Conservation (phyloP, 2,329 filamentous ascomycete genomes). For the Monilinia aucupariae region DNA sequence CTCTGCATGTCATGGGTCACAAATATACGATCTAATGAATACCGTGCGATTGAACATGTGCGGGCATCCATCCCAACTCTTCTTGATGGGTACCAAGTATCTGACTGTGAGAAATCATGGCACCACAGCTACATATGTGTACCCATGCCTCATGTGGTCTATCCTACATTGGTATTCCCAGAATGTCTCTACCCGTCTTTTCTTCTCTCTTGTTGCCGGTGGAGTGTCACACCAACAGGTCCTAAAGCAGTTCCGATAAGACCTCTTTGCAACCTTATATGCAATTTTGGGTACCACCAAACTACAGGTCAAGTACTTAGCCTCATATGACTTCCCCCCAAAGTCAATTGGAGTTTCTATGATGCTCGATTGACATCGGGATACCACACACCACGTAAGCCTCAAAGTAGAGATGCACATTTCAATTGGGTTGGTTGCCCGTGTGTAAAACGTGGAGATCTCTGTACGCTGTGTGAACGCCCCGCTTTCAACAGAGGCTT, state of each 20-base stretch:
- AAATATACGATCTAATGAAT: slow-evolving; percentile 8
- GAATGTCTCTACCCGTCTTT: slow-evolving; percentile 1
- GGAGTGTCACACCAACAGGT: slow-evolving; percentile 1
- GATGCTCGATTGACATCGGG: slow-evolving; percentile 1
- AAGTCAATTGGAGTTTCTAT: neutral
- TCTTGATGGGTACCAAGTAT: slow-evolving; percentile 5
- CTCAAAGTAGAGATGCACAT: neutral
- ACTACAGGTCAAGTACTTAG: neutral
- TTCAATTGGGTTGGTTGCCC: neutral
- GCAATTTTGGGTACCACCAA: neutral
- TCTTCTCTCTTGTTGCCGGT: neutral
- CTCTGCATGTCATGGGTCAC: slow-evolving; percentile 4
- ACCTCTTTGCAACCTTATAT: neutral
- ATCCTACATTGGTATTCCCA: neutral
- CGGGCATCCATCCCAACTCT: slow-evolving; percentile 10
- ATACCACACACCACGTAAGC: neutral
- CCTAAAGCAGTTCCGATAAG: slow-evolving; percentile 3
- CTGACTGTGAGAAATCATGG: slow-evolving; percentile 7
- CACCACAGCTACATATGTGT: neutral
- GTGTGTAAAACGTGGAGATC: slow-evolving; percentile 7
- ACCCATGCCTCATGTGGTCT: slow-evolving; percentile 4
- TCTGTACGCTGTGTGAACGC: neutral
- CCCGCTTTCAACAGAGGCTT: neutral
- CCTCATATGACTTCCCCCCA: neutral
- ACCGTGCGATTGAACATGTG: slow-evolving; percentile 1